Evolutionary conservation across 441 rosid genomes (phyloP).

Genomic region (Adansonia grandidieri): DNA sequence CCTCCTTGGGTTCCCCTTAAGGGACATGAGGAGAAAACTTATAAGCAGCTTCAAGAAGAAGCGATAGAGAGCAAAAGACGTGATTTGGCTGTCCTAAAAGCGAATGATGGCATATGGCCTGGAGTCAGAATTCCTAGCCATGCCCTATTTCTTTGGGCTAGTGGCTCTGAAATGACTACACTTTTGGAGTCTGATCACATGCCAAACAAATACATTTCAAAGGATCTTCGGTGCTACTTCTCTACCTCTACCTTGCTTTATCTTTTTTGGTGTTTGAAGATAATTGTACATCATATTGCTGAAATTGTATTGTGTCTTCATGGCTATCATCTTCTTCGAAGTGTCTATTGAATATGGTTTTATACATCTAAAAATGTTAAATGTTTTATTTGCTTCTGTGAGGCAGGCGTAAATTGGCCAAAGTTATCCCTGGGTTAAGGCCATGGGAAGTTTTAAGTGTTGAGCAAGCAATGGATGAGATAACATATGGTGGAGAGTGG

Average conservation of each 20-base stretch:
- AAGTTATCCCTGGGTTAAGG: slow-evolving; percentile 81
- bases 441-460: slow-evolving; percentile 94
- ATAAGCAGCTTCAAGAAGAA: slow-evolving; percentile 83
- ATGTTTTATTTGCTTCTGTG: slow-evolving; percentile 31
- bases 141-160: slow-evolving; percentile 92
- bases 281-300: slow-evolving; percentile 11
- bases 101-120: slow-evolving; percentile 90
- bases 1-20: slow-evolving; percentile 89
- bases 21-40: slow-evolving; percentile 77
- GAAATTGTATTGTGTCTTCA: background rate
- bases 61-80: slow-evolving; percentile 82
- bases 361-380: background rate
- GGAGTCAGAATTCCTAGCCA: slow-evolving; percentile 88
- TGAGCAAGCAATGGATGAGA: slow-evolving; percentile 94
- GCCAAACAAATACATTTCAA: slow-evolving; percentile 94
- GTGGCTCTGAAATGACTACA: slow-evolving; percentile 81
- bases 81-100: slow-evolving; percentile 84
- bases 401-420: slow-evolving; percentile 57
- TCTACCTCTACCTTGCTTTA: background rate
- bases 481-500: slow-evolving; percentile 84
- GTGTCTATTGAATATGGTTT: slow-evolving; percentile 14
- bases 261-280: slow-evolving; percentile 16
- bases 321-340: background rate
- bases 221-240: slow-evolving; percentile 64
- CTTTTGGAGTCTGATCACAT: slow-evolving; percentile 79